Conservation (phyloP, 768 basidiomycete genomes). For the Leccinum truebloodii region DNA sequence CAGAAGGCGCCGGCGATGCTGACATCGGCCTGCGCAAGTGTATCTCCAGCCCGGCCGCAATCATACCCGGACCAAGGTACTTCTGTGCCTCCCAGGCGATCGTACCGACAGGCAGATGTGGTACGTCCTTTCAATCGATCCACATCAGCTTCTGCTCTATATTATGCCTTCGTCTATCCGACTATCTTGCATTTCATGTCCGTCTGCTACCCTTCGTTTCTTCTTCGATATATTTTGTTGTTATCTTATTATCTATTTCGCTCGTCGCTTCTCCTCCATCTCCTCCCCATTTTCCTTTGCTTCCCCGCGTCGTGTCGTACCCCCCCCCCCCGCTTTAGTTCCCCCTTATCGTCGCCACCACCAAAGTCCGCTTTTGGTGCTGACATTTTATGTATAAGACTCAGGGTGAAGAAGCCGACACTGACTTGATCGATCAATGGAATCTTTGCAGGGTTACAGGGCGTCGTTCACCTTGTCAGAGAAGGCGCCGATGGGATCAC, state of each 20-base stretch:
- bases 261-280: neutral
- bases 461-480: slow-evolving; percentile 41
- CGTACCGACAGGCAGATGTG: slow-evolving; percentile 60
- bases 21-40: slow-evolving; percentile 60
- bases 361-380: slow-evolving; percentile 16
- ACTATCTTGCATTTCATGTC: slow-evolving; percentile 5
- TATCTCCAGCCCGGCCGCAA: slow-evolving; percentile 42
- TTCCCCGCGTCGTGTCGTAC: slow-evolving; percentile 2
- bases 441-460: slow-evolving; percentile 50
- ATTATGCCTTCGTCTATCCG: neutral
- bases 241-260: neutral
- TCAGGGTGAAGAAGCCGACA: neutral
- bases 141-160: neutral
- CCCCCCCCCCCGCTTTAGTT: neutral
- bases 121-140: slow-evolving; percentile 30
- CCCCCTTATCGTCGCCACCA: slow-evolving; percentile 15
- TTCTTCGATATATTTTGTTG: slow-evolving; percentile 2
- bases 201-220: neutral
- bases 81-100: slow-evolving; percentile 62
- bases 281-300: neutral
- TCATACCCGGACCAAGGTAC: slow-evolving; percentile 62
- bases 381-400: neutral
- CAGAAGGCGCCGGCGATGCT: slow-evolving; percentile 64
- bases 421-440: slow-evolving; percentile 2
- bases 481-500: slow-evolving; percentile 58